These are phyloP conservation scores for Kokia cookei DNA, from an alignment of 441 rosid species.

Conservation along the genomic window DNA sequence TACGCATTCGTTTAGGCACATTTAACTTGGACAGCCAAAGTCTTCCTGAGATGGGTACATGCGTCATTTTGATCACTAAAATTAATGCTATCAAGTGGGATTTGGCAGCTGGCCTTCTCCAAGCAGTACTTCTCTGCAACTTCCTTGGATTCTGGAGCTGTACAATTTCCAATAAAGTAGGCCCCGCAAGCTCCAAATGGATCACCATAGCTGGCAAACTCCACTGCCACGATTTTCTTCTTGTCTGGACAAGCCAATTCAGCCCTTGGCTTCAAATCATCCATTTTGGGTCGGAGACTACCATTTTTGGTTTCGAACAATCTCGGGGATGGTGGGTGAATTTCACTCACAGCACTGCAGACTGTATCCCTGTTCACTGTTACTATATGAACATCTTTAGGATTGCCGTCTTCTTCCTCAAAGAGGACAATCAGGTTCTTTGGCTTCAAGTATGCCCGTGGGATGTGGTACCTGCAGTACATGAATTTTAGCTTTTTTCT, in stretches of 20 bases:
- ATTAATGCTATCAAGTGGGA: slow-evolving; percentile 31
- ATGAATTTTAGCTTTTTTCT: neutral
- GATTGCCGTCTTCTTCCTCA: slow-evolving; percentile 48
- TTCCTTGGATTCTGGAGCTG: slow-evolving; percentile 28
- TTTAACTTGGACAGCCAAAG: slow-evolving; percentile 53
- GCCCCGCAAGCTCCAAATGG: slow-evolving; percentile 50
- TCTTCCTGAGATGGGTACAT: slow-evolving; percentile 37
- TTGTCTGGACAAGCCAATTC: slow-evolving; percentile 32
- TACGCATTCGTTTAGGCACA: slow-evolving; percentile 19
- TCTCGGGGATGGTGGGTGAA: slow-evolving; percentile 37
- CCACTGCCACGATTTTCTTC: slow-evolving; percentile 33
- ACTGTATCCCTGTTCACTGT: slow-evolving; percentile 50
- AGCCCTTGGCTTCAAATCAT: slow-evolving; percentile 27
- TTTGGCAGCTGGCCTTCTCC: slow-evolving; percentile 47
- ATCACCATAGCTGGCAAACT: slow-evolving; percentile 61
- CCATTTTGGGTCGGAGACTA: slow-evolving; percentile 7
- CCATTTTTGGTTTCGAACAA: slow-evolving; percentile 34
- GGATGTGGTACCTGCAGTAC: slow-evolving; percentile 56
- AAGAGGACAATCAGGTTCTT: slow-evolving; percentile 46
- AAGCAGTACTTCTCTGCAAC: slow-evolving; percentile 51
- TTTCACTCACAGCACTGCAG: slow-evolving; percentile 40
- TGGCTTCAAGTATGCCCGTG: slow-evolving; percentile 51
- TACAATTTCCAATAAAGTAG: slow-evolving; percentile 36
- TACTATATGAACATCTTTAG: slow-evolving; percentile 31
- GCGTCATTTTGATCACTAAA: slow-evolving; percentile 28